A percentile compares a stretch with the other conserved stretches of the same genome.
These are phyloP conservation scores for Triticum urartu DNA, from an alignment of 176 grass and related monocot species.

Conservation along the genomic window DNA sequence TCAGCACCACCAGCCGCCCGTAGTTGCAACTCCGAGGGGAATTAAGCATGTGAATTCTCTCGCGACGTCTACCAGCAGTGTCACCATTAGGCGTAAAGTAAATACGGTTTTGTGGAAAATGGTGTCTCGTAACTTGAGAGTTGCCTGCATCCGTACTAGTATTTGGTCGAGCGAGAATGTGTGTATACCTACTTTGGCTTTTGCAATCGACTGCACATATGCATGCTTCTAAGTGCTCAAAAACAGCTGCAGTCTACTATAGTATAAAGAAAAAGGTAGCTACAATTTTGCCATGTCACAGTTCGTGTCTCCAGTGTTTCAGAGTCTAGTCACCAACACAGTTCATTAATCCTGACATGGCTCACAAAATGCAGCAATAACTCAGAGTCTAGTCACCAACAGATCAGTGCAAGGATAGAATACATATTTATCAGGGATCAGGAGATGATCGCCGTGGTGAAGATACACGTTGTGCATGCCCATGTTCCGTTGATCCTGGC, in stretches of 20 bases:
- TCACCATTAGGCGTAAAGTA: slow-evolving; percentile 14
- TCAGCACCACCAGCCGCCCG: background rate
- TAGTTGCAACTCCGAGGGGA: background rate
- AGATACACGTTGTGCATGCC: no score
- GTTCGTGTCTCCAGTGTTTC: background rate
- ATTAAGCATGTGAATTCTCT: background rate
- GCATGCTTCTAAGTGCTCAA: background rate
- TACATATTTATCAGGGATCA: no score
- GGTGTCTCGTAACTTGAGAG: background rate
- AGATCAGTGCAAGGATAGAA: no score
- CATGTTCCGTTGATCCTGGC: no score
- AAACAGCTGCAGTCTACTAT: background rate
- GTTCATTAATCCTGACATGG: background rate
- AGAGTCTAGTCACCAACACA: background rate
- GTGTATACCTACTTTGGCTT: background rate
- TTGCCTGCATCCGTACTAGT: background rate
- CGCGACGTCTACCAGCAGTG: background rate
- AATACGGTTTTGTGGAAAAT: slow-evolving; percentile 38
- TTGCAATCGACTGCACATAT: background rate
- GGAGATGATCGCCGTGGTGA: no score
- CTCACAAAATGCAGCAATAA: background rate
- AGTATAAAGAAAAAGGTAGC: background rate
- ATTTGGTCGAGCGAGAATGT: slow-evolving; percentile 5
- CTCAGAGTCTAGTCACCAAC: no score
- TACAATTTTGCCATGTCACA: background rate